Base-by-base conservation (phyloP, 495 filamentous ascomycete genomes). In the Podospora appendiculata region DNA sequence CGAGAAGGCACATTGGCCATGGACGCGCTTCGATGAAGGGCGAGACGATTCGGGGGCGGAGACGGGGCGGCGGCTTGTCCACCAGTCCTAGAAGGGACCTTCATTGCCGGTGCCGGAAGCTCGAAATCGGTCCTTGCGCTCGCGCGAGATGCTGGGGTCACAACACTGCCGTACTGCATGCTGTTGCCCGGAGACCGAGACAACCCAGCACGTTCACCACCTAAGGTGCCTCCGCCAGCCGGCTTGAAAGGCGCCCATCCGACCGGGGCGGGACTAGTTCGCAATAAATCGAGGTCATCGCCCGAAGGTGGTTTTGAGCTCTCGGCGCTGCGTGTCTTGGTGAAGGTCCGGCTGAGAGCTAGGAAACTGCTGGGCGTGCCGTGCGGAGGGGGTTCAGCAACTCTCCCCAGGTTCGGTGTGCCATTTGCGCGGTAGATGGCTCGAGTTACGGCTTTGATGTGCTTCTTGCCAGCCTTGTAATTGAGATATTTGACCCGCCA, bases 381-480 rank as follows among this genome's bases (percentile, higher is more conserved):
- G 48, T 52, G 53, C 19, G 56, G 50, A 40, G 51, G 62, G 50
- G 54, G 51, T 40, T 52, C 52, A 32, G 58, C 34, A 45, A 42
- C 41, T 56, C 61, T 39, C 35, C 57, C 63, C 32, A 64, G 41
- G 14, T 64, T 69, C 53, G 75, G 81, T 1, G 79, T 79, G 13
- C 67, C 73, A 42, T 78, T 83, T 36, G 80, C 84, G 44, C 82
- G 79, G 48, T 79, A 72, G 57, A 89, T 71, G 55, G 89, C 88
- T 38, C 83, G 79, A n/a, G 78, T 66, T 46, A 94, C 78, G 33
- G 82, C 81, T 66, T 93, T 95, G 66, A 96, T 74, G 65, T 88
- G 86, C 71, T 95, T 95, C 69, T 96, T 96, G 32, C 88, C 90
- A 43, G 82, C 85, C 77, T 90, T 94, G 74, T 96, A 96, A 70